Base-by-base conservation (phyloP, 495 filamentous ascomycete species). In the Physcia stellaris region DNA sequence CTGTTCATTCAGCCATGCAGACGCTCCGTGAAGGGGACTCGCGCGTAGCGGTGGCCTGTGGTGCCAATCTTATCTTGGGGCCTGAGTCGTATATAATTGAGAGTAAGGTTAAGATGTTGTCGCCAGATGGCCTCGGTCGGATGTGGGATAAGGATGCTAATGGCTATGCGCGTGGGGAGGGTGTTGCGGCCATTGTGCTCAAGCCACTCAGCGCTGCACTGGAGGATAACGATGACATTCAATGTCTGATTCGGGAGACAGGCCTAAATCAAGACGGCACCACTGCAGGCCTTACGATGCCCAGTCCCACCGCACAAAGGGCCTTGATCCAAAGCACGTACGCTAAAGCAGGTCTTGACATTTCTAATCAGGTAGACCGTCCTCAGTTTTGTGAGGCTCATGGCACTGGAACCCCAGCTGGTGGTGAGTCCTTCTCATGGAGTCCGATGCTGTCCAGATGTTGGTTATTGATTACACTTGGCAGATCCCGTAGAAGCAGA, bases 401-500 rank as follows among this genome's bases (percentile, higher is more conserved):
- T 35, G 57, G 57, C 11, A 64, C 57, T 0, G 75, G 73, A 10
- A 80, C 74, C 1, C 47, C 55, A 1, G 56, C 60, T 4, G 75
- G 75, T 10, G 1, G 40, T 66, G 6, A 47, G 34, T n/a, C n/a
- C n/a, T n/a, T n/a, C n/a, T n/a, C n/a, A n/a, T n/a, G n/a, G n/a
- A n/a, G n/a, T n/a, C n/a, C n/a, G n/a, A n/a, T n/a, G n/a, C n/a
- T n/a, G n/a, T n/a, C n/a, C n/a, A n/a, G n/a, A n/a, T n/a, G n/a
- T 43, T 60, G 28, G 0, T 32, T 35, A 10, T 51, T 49, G 70
- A 18, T 74, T 71, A 1, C 24, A 46, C 0, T 53, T 58, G 0
- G 71, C 70, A 0, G 71, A 76, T 31, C 61, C 63, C 0, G 54
- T 67, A 0, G 71, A 75, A 17, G 36, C 36, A 4, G 21, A 28